A percentile compares a stretch with the other conserved stretches of the same genome.
These are phyloP conservation scores for Aurifilum marmelostoma DNA, from an alignment of 2,329 filamentous ascomycete species.

Conservation along the genomic window DNA sequence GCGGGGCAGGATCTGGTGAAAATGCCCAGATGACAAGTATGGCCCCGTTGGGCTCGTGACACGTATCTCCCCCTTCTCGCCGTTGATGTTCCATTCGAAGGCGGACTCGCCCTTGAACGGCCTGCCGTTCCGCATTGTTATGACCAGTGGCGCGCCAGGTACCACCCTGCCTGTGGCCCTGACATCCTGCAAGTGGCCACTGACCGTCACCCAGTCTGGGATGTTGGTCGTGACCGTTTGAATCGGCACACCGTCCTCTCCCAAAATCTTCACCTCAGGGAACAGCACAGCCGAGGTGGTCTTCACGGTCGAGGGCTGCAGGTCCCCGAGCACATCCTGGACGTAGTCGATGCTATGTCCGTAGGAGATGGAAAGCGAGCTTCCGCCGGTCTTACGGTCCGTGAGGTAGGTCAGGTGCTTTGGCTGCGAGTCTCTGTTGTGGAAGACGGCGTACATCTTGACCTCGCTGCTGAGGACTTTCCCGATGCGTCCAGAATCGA, in stretches of 20 bases:
- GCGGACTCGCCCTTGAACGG: slow-evolving; percentile 51
- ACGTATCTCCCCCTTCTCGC: slow-evolving; percentile 55
- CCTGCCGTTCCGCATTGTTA: slow-evolving; percentile 52
- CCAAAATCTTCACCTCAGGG: slow-evolving; percentile 5
- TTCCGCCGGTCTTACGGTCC: slow-evolving; percentile 15
- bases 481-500: slow-evolving; percentile 48
- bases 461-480: slow-evolving; percentile 43
- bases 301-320: not conserved
- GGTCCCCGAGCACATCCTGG: slow-evolving; percentile 18
- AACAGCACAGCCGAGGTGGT: slow-evolving; percentile 16
- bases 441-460: slow-evolving; percentile 8
- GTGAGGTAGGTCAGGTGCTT: slow-evolving; percentile 26
- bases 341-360: slow-evolving; percentile 20
- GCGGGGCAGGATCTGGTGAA: slow-evolving; percentile 42
- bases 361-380: slow-evolving; percentile 10
- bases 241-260: not conserved
- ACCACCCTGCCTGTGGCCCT: slow-evolving; percentile 27
- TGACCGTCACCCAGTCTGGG: slow-evolving; percentile 38
- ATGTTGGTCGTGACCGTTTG: slow-evolving; percentile 33
- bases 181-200: slow-evolving; percentile 40
- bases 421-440: slow-evolving; percentile 30
- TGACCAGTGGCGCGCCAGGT: slow-evolving; percentile 45
- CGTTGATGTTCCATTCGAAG: slow-evolving; percentile 54
- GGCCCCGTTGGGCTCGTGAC: slow-evolving; percentile 39
- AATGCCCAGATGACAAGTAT: slow-evolving; percentile 23